Evolutionary conservation across 345 rosid species (phyloP).

Genomic region (Moringa oleifera): DNA sequence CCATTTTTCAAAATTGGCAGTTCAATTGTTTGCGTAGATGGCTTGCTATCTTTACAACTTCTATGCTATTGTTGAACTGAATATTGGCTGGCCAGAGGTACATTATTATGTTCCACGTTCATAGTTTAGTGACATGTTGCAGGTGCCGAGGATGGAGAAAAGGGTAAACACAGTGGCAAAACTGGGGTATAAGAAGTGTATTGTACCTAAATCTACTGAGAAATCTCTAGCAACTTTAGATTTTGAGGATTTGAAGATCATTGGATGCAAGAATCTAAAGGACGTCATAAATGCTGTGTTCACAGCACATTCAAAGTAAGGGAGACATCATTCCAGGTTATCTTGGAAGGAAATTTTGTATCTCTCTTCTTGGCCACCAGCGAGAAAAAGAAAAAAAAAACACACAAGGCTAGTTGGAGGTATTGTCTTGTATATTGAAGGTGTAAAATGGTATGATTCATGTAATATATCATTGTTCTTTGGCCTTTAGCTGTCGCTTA

Average conservation of each 20-base stretch:
- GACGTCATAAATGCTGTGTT: slow-evolving; percentile 64
- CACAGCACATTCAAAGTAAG: slow-evolving; percentile 10
- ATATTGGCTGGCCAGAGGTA: background rate
- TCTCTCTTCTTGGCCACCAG: too few relatives aligned
- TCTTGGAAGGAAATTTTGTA: too few relatives aligned
- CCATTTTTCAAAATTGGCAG: too few relatives aligned
- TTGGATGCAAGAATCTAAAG: slow-evolving; percentile 72
- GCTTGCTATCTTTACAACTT: background rate
- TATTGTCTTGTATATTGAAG: too few relatives aligned
- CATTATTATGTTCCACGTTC: too few relatives aligned
- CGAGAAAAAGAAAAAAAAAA: too few relatives aligned
- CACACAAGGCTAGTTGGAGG: too few relatives aligned
- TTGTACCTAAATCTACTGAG: slow-evolving; percentile 62
- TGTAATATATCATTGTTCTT: too few relatives aligned
- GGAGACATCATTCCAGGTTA: too few relatives aligned
- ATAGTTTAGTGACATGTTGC: background rate
- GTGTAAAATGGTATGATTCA: too few relatives aligned
- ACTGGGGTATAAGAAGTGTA: slow-evolving; percentile 69
- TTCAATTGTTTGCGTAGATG: background rate
- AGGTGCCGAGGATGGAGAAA: slow-evolving; percentile 86
- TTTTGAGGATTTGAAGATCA: slow-evolving; percentile 35
- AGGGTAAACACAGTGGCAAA: slow-evolving; percentile 66
- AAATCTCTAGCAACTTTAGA: slow-evolving; percentile 31
- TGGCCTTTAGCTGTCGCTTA: too few relatives aligned
- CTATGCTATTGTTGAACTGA: background rate